Base-by-base conservation (phyloP, 495 filamentous ascomycete species). In the Daldinia decipiens region DNA sequence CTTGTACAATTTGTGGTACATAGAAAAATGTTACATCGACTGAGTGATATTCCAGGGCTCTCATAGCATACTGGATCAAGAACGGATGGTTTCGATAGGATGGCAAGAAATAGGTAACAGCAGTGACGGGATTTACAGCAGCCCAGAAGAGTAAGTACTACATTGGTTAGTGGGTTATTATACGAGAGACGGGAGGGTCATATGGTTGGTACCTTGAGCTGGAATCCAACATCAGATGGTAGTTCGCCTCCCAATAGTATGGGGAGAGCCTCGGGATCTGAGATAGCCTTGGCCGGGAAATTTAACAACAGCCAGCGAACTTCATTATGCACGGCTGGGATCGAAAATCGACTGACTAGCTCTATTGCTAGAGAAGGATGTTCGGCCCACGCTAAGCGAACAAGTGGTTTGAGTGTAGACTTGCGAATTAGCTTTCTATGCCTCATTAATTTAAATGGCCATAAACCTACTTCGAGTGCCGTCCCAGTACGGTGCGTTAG, bases 21-120 rank as follows among this genome's bases (percentile, higher is more conserved):
- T 98, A 97, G 78, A 98, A 99, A 84, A 99, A 98, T 0, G 95
- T 97, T 27, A 98, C 90, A 78, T 98, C 95, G 17, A 98, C 90
- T 0, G 93, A 90, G 78, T 99, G 95, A 71, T 88, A 91, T 75
- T 98, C 95, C 65, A 99, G 78, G 4, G 95, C 93, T 63, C 94
- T 87, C 93, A 99, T 97, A 8, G 96, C 96, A 79, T 98, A 99
- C 77, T 99, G 96, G 50, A 98, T 85, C 58, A 99, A 88, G 81
- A 92, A 97, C 0, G 96, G 92, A 77, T 99, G 90, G 73, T 97
- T 95, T n/a, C 90, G 88, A 80, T 97, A 98, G 5, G 92, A 87
- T 0, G 96, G 96, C 65, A 97, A 76, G 81, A 98, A 98, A 79
- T 93, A 94, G 0, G 94, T 97, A 6, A 96, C 88, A 4, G 96